A percentile compares a stretch with the other conserved stretches of the same genome.
Conservation (phyloP, 2,329 filamentous ascomycete species). For the Elsinoe perseae region DNA sequence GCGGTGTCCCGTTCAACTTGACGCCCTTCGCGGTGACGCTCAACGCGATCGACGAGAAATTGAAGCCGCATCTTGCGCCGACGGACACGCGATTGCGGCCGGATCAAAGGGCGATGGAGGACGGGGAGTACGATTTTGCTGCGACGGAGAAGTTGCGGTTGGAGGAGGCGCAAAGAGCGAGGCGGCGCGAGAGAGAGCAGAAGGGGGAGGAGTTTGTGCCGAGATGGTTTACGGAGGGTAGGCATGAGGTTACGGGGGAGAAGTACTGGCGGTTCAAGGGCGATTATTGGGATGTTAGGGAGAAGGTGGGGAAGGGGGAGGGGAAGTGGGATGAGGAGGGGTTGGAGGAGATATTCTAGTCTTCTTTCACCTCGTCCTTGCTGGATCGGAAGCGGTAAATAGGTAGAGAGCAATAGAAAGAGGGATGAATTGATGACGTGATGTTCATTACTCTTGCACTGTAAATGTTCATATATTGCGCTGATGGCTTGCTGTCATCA, state of each 20-base stretch:
- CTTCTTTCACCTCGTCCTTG: too few relatives aligned
- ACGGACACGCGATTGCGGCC: slow-evolving; percentile 90
- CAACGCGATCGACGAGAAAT: slow-evolving; percentile 81
- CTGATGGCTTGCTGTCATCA: neutral
- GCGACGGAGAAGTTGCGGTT: slow-evolving; percentile 90
- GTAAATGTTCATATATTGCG: neutral
- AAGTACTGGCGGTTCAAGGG: slow-evolving; percentile 84
- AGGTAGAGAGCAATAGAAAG: neutral
- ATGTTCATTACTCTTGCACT: neutral
- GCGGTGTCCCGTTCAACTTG: slow-evolving; percentile 89
- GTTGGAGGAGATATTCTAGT: slow-evolving; percentile 66
- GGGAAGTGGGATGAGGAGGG: slow-evolving; percentile 54
- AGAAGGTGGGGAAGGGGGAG: slow-evolving; percentile 56
- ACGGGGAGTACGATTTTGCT: slow-evolving; percentile 91
- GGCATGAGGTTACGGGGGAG: slow-evolving; percentile 74
- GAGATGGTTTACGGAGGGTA: slow-evolving; percentile 72
- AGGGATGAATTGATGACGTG: neutral
- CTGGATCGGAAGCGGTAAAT: too few relatives aligned
- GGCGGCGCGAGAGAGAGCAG: slow-evolving; percentile 63
- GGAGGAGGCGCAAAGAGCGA: slow-evolving; percentile 81
- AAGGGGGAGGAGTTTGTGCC: slow-evolving; percentile 74
- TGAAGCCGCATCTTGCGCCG: slow-evolving; percentile 70
- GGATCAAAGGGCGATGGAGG: slow-evolving; percentile 96
- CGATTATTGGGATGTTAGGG: slow-evolving; percentile 74
- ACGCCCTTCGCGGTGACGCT: slow-evolving; percentile 93